Conservation (phyloP, 805 yeast species). For the Candida methanosorbosa region DNA sequence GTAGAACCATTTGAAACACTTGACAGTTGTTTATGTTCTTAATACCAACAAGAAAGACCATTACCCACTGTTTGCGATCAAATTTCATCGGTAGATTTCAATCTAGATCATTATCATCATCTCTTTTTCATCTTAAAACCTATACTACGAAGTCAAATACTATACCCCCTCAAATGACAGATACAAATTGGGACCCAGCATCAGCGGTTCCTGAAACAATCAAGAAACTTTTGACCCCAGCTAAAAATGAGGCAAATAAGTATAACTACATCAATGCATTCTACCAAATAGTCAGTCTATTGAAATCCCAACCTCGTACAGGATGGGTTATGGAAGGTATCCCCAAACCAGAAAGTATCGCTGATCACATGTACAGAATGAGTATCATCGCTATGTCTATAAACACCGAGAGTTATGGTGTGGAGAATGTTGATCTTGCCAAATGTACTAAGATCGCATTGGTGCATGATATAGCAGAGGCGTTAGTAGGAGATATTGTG, state of each 20-base stretch:
- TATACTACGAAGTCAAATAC: too few species aligned
- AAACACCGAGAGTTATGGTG: conserved; percentile 20
- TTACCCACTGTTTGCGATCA: too few species aligned
- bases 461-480: conserved; percentile 91
- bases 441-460: conserved; percentile 80
- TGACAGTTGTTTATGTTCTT: too few species aligned
- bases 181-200: conserved; percentile 35
- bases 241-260: conserved; percentile 5
- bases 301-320: conserved; percentile 79
- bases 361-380: conserved; percentile 98
- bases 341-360: conserved; percentile 57
- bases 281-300: conserved; percentile 53
- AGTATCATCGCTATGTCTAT: conserved; percentile 69
- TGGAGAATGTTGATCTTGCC: conserved; percentile 35
- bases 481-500: conserved; percentile 90
- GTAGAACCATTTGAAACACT: too few species aligned
- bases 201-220: conserved; percentile 32
- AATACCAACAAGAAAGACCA: too few species aligned
- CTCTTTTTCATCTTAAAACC: too few species aligned
- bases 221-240: conserved; percentile 18
- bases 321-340: conserved; percentile 82
- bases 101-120: too few species aligned
- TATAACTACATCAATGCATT: conserved; percentile 25
- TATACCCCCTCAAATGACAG: conserved; percentile 11
- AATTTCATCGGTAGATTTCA: too few species aligned